These are phyloP conservation scores for Blastocystis sp. DNA, from an alignment of 352 stramenopile genomes.

Conservation along the genomic window DNA sequence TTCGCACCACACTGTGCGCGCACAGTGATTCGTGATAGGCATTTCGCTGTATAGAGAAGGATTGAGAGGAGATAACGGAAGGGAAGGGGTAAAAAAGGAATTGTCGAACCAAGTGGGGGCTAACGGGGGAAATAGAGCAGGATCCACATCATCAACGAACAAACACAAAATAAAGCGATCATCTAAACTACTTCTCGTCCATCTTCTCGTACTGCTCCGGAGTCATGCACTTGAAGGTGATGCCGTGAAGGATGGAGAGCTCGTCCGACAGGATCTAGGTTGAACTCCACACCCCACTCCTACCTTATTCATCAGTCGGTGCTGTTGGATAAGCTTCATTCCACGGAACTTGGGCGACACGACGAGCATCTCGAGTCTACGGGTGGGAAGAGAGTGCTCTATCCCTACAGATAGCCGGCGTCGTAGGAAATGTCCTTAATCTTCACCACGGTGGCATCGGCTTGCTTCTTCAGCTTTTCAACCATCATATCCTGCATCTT, in stretches of 20 bases:
- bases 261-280: slow-evolving; percentile 43
- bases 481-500: slow-evolving; percentile 69
- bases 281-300: neutral
- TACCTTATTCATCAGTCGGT: slow-evolving; percentile 64
- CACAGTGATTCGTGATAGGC: neutral
- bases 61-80: neutral
- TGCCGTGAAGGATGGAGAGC: slow-evolving; percentile 60
- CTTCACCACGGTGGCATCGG: slow-evolving; percentile 48
- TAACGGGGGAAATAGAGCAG: neutral
- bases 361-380: slow-evolving; percentile 61
- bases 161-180: neutral
- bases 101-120: neutral
- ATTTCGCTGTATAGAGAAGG: neutral
- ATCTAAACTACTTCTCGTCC: slow-evolving; percentile 37
- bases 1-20: neutral
- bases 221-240: slow-evolving; percentile 68
- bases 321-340: slow-evolving; percentile 64
- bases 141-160: neutral
- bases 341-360: slow-evolving; percentile 66
- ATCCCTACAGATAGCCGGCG: slow-evolving; percentile 45
- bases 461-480: slow-evolving; percentile 61
- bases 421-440: slow-evolving; percentile 69
- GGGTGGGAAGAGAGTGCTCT: neutral
- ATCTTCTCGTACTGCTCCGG: slow-evolving; percentile 50
- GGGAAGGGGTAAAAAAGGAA: neutral